These are phyloP conservation scores for Pyrenochaeta sp. DNA, from an alignment of 2,329 filamentous ascomycete species.

Conservation along the genomic window DNA sequence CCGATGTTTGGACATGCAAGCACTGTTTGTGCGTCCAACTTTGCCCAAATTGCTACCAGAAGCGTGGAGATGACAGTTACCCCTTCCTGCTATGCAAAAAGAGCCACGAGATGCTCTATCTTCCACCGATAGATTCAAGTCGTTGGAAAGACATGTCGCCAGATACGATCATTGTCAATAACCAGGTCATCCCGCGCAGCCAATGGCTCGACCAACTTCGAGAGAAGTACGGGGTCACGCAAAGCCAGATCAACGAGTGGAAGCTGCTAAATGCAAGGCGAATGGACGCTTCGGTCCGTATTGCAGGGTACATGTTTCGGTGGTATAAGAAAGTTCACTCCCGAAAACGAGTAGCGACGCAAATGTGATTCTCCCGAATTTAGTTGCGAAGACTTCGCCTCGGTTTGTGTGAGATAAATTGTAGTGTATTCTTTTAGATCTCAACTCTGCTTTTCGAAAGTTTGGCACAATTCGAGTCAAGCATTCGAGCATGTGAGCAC, in stretches of 20 bases:
- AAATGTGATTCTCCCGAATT: too few relatives aligned
- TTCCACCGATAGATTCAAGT: constrained; percentile 7
- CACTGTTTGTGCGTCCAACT: constrained; percentile 14
- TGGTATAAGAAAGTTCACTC: constrained; percentile 3
- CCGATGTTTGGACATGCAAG: constrained; percentile 12
- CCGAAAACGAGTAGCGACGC: too few relatives aligned
- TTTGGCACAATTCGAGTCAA: too few relatives aligned
- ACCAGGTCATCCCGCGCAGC: neutral
- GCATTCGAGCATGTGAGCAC: too few relatives aligned
- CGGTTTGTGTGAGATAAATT: too few relatives aligned
- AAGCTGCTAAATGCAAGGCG: constrained; percentile 13
- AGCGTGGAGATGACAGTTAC: constrained; percentile 3
- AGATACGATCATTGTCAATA: neutral
- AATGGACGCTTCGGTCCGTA: constrained; percentile 8
- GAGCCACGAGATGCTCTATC: constrained; percentile 12
- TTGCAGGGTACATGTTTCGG: constrained; percentile 3
- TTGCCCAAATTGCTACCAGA: constrained; percentile 12
- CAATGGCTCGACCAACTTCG: constrained; percentile 11
- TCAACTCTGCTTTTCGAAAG: too few relatives aligned
- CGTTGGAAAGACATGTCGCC: neutral
- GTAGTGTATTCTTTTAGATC: too few relatives aligned
- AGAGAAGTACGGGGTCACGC: constrained; percentile 10
- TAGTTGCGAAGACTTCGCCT: too few relatives aligned
- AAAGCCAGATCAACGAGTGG: constrained; percentile 16
- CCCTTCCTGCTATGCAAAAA: constrained; percentile 12